phyloP scores from a whole-genome alignment of 177 flowering plant species.

The Vitis hybrid region DNA sequence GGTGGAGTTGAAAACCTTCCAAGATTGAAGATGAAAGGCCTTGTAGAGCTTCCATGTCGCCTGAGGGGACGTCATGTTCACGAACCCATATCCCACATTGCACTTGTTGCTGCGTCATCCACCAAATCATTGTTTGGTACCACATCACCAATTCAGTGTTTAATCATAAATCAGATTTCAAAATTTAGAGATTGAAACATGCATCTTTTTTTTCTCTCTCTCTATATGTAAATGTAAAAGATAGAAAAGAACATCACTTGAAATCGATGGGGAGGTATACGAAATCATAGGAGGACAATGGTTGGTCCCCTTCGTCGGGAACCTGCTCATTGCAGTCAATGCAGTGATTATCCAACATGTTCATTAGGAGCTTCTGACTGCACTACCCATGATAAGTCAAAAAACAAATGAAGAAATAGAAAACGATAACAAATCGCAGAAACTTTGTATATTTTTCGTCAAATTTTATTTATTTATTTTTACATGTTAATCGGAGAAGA shows the following conservation, averaged over 20 bases:
- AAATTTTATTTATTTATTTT: too few relatives aligned
- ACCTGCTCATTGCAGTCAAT: conserved; percentile 82
- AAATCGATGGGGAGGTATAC: conserved; percentile 94
- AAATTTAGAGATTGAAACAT: too few relatives aligned
- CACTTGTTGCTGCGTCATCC: conserved; percentile 71
- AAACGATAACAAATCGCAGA: neutral
- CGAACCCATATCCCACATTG: conserved; percentile 98
- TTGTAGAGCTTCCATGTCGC: conserved; percentile 83
- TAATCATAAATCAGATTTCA: too few relatives aligned
- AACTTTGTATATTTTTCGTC: neutral
- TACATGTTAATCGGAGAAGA: neutral
- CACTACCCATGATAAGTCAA: conserved; percentile 10
- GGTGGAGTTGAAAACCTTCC: conserved; percentile 94
- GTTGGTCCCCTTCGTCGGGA: conserved; percentile 49
- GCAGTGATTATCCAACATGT: conserved; percentile 95
- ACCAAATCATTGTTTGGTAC: too few relatives aligned
- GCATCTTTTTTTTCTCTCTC: too few relatives aligned
- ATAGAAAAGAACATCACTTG: conserved; percentile 40
- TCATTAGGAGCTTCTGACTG: conserved; percentile 86
- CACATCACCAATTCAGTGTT: too few relatives aligned
- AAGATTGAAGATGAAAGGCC: conserved; percentile 74
- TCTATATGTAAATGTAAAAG: neutral
- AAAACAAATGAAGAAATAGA: neutral
- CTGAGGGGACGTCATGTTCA: conserved; percentile 85
- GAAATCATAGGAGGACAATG: conserved; percentile 84